Percentiles rank a stretch among this genome's conserved stretches.
Conservation (phyloP, 2,329 filamentous ascomycete species). For the Aspergillus hiratsukae region DNA sequence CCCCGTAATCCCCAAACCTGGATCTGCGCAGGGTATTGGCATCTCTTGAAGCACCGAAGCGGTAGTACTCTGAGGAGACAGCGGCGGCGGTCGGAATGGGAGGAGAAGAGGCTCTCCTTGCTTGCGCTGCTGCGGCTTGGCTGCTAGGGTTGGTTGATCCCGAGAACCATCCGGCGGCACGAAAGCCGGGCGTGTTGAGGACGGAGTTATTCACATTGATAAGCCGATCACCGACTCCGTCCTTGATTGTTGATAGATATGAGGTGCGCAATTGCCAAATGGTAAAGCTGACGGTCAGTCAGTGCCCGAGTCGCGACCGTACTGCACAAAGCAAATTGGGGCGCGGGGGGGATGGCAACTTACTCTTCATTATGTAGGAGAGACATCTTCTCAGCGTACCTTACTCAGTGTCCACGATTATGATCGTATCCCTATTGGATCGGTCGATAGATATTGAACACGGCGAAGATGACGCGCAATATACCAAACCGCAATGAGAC, state of each 20-base stretch:
- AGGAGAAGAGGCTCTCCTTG: conserved; percentile 62
- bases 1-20: conserved; percentile 44
- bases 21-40: conserved; percentile 23
- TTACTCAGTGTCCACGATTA: neutral
- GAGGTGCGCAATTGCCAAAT: conserved; percentile 63
- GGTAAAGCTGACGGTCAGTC: conserved; percentile 49
- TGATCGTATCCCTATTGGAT: too few species aligned
- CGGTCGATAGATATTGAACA: neutral
- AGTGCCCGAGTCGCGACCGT: conserved; percentile 6
- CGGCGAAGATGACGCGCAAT: conserved; percentile 2
- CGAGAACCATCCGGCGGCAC: conserved; percentile 58
- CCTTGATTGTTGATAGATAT: conserved; percentile 60
- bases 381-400: conserved; percentile 35
- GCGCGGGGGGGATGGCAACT: conserved; percentile 15
- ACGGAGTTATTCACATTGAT: conserved; percentile 61
- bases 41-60: conserved; percentile 38
- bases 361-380: conserved; percentile 51
- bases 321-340: neutral
- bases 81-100: conserved; percentile 58
- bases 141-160: conserved; percentile 30
- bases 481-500: conserved; percentile 8
- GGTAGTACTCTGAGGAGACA: conserved; percentile 60
- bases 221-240: conserved; percentile 61
- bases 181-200: conserved; percentile 61
- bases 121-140: conserved; percentile 46